These are phyloP conservation scores for Aspergillus sp. DNA, from an alignment of 2,329 filamentous ascomycete species.

Conservation along the genomic window DNA sequence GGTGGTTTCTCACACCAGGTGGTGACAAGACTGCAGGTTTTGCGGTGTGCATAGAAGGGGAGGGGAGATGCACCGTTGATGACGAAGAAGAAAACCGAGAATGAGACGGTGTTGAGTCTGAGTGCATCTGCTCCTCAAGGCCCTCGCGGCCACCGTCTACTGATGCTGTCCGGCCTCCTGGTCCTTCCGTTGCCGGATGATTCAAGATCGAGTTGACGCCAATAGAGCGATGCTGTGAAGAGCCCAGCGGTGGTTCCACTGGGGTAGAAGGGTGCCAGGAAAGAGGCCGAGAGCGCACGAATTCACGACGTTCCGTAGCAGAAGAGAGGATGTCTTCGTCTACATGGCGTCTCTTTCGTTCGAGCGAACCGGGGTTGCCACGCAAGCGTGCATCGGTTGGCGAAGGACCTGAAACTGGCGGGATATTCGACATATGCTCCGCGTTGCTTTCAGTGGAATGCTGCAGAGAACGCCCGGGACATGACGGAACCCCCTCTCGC, in stretches of 20 bases:
- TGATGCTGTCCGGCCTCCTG: constrained; percentile 13
- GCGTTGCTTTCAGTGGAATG: constrained; percentile 29
- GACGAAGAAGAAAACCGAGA: constrained; percentile 32
- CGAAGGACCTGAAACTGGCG: constrained; percentile 29
- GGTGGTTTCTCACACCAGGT: constrained; percentile 30
- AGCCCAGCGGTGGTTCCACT: constrained; percentile 35
- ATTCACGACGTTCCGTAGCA: constrained; percentile 23
- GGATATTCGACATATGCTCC: constrained; percentile 42
- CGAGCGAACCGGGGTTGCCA: constrained; percentile 22
- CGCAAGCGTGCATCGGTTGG: constrained; percentile 27
- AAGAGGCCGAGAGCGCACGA: constrained; percentile 29
- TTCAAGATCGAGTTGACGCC: constrained; percentile 45
- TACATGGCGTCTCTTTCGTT: constrained; percentile 24
- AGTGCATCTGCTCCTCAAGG: constrained; percentile 21
- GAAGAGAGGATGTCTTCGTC: constrained; percentile 16
- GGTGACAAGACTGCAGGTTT: constrained; percentile 36
- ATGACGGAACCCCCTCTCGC: constrained; percentile 42
- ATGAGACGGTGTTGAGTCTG: constrained; percentile 18
- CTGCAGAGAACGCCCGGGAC: constrained; percentile 29
- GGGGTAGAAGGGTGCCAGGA: constrained; percentile 40
- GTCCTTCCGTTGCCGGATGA: constrained; percentile 29
- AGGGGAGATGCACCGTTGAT: constrained; percentile 26
- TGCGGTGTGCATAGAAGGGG: constrained; percentile 21
- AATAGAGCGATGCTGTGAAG: constrained; percentile 35
- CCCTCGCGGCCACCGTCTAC: constrained; percentile 24